These are phyloP conservation scores for Stachybotrys elegans DNA, from an alignment of 2,329 filamentous ascomycete species.

Conservation along the genomic window DNA sequence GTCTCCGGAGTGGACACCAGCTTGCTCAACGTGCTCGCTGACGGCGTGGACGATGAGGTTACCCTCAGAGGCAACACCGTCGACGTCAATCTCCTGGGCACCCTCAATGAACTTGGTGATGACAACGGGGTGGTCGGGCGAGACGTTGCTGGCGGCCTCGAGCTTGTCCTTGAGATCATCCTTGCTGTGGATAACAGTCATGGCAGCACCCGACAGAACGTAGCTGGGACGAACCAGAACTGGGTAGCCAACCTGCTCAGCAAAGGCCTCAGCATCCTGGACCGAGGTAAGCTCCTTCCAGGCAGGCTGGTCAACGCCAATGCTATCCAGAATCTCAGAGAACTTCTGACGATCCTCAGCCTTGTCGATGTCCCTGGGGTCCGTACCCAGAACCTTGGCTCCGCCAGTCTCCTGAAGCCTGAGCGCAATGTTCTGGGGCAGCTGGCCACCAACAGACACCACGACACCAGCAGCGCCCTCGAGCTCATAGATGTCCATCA, in stretches of 20 bases:
- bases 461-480: slow-evolving; percentile 82
- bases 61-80: slow-evolving; percentile 82
- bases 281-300: slow-evolving; percentile 97
- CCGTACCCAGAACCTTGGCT: slow-evolving; percentile 86
- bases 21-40: slow-evolving; percentile 93
- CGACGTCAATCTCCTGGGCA: slow-evolving; percentile 92
- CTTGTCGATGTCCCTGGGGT: slow-evolving; percentile 93
- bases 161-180: slow-evolving; percentile 94
- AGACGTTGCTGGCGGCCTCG: slow-evolving; percentile 81
- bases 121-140: slow-evolving; percentile 94
- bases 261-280: slow-evolving; percentile 81
- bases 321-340: slow-evolving; percentile 93
- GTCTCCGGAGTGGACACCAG: slow-evolving; percentile 96
- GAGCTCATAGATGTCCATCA: slow-evolving; percentile 98
- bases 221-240: slow-evolving; percentile 94
- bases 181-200: slow-evolving; percentile 90
- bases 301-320: slow-evolving; percentile 92
- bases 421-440: slow-evolving; percentile 95
- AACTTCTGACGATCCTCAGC: slow-evolving; percentile 98
- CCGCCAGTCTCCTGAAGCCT: slow-evolving; percentile 87
- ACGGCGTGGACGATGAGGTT: slow-evolving; percentile 87
- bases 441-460: slow-evolving; percentile 91
- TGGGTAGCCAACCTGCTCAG: slow-evolving; percentile 80
- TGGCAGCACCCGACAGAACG: slow-evolving; percentile 93
- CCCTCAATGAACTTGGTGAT: slow-evolving; percentile 99